A percentile compares a stretch with the other conserved stretches of the same genome.
These are phyloP conservation scores for Schwanniomyces polymorphus DNA, from an alignment of 805 yeast species.

Conservation along the genomic window DNA sequence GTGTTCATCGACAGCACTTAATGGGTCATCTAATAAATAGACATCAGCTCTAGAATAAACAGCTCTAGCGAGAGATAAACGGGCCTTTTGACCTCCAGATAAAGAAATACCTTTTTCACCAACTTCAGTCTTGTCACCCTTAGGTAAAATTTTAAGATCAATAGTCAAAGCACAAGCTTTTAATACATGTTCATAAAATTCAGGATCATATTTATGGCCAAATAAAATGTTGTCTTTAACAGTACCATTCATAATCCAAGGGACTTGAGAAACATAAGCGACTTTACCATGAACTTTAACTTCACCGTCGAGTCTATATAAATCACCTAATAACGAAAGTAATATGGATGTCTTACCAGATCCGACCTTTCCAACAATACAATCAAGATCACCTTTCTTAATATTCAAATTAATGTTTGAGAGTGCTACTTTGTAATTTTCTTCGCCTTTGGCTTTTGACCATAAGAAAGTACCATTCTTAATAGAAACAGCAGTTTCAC, in stretches of 20 bases:
- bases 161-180: slow-evolving; percentile 84
- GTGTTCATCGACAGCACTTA: slow-evolving; percentile 97
- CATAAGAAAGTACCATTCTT: slow-evolving; percentile 73
- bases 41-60: slow-evolving; percentile 94
- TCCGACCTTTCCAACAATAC: slow-evolving; percentile 90
- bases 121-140: slow-evolving; percentile 89
- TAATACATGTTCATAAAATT: slow-evolving; percentile 76
- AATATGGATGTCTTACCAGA: slow-evolving; percentile 84
- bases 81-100: slow-evolving; percentile 97
- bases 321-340: slow-evolving; percentile 79
- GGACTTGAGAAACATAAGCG: slow-evolving; percentile 90
- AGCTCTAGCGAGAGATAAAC: slow-evolving; percentile 92
- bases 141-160: slow-evolving; percentile 78
- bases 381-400: slow-evolving; percentile 73
- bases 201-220: slow-evolving; percentile 82
- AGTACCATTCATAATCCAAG: slow-evolving; percentile 97
- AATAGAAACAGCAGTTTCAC: slow-evolving; percentile 67
- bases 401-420: slow-evolving; percentile 62
- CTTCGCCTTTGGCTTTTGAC: slow-evolving; percentile 65
- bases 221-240: slow-evolving; percentile 89
- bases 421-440: slow-evolving; percentile 62
- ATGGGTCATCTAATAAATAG: slow-evolving; percentile 85
- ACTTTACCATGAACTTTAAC: slow-evolving; percentile 72
- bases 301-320: slow-evolving; percentile 71
- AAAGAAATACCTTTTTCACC: slow-evolving; percentile 97